Evolutionary conservation across 2,329 filamentous ascomycete species (phyloP).

Genomic region (Hypocreales sp.): DNA sequence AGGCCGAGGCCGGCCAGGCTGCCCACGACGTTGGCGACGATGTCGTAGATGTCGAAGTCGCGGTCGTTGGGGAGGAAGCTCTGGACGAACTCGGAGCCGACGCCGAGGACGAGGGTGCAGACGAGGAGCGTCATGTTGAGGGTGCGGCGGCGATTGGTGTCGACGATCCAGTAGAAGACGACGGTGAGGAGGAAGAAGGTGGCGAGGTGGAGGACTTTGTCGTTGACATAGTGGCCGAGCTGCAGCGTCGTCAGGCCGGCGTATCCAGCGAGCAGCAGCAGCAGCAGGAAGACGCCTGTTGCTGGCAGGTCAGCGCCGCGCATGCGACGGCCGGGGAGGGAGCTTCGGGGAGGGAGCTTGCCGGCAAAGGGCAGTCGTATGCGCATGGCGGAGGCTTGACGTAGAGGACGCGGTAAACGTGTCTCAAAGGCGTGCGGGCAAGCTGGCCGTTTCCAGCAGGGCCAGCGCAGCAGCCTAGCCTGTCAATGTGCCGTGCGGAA

Average conservation of each 20-base stretch:
- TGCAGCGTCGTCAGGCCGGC: conserved; percentile 57
- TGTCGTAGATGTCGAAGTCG: conserved; percentile 64
- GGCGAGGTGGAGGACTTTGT: conserved; percentile 75
- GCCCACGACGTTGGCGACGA: conserved; percentile 75
- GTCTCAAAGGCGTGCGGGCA: too few species aligned
- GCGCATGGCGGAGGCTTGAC: conserved; percentile 45
- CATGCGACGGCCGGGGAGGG: too few species aligned
- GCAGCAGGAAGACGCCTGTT: conserved; percentile 50
- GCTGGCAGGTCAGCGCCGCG: too few species aligned
- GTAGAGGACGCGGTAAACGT: too few species aligned
- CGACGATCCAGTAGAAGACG: conserved; percentile 92
- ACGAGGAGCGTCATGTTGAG: conserved; percentile 70
- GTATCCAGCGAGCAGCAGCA: conserved; percentile 64
- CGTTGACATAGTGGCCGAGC: conserved; percentile 49
- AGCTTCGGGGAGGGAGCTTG: too few species aligned
- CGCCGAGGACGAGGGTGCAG: conserved; percentile 56
- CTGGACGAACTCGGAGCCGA: conserved; percentile 66
- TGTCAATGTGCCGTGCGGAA: too few species aligned
- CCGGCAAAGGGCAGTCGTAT: conserved; percentile 82
- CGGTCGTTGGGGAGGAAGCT: conserved; percentile 59
- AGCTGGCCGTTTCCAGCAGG: too few species aligned
- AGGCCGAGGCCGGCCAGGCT: conserved; percentile 55
- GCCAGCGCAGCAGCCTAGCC: too few species aligned
- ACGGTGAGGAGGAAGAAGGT: conserved; percentile 84
- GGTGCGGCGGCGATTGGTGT: conserved; percentile 73